Conservation (phyloP, 2,329 filamentous ascomycete genomes). For the Polychaeton citri region DNA sequence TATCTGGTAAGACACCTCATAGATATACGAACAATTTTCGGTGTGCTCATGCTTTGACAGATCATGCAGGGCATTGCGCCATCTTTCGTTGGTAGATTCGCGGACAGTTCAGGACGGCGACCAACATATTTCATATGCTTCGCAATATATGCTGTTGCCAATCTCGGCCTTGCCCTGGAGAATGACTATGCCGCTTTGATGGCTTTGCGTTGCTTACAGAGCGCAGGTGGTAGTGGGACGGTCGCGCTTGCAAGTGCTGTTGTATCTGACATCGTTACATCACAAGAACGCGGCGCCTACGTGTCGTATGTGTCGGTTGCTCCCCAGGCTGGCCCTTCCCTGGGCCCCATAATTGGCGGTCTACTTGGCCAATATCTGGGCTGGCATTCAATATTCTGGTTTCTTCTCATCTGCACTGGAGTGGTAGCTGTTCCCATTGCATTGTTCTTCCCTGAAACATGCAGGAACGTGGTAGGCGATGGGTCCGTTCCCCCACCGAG, state of each 20-base stretch:
- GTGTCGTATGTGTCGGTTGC: conserved; percentile 53
- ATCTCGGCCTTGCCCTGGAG: conserved; percentile 21
- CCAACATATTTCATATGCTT: conserved; percentile 21
- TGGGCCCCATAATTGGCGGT: conserved; percentile 52
- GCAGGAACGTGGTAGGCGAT: conserved; percentile 43
- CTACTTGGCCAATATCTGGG: conserved; percentile 49
- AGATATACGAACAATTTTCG: too few relatives aligned
- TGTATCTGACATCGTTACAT: conserved; percentile 57
- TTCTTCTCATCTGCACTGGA: conserved; percentile 41
- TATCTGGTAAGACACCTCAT: conserved; percentile 31
- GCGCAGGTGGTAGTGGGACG: conserved; percentile 51
- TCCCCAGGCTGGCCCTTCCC: conserved; percentile 34
- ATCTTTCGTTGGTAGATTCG: conserved; percentile 18
- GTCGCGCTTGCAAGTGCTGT: conserved; percentile 60
- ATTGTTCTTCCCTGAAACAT: conserved; percentile 42
- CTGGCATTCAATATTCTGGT: conserved; percentile 58
- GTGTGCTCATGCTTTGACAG: too few relatives aligned
- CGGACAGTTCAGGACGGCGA: conserved; percentile 17
- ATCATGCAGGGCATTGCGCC: conserved; percentile 21
- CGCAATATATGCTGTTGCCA: conserved; percentile 21
- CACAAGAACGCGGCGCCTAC: conserved; percentile 57
- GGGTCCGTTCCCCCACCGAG: conserved; percentile 44
- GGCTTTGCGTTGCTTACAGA: conserved; percentile 49
- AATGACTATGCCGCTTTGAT: conserved; percentile 34
- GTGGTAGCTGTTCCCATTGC: conserved; percentile 41